phyloP scores from a whole-genome alignment of 805 yeast species.

The Metschnikowia gruessii region DNA sequence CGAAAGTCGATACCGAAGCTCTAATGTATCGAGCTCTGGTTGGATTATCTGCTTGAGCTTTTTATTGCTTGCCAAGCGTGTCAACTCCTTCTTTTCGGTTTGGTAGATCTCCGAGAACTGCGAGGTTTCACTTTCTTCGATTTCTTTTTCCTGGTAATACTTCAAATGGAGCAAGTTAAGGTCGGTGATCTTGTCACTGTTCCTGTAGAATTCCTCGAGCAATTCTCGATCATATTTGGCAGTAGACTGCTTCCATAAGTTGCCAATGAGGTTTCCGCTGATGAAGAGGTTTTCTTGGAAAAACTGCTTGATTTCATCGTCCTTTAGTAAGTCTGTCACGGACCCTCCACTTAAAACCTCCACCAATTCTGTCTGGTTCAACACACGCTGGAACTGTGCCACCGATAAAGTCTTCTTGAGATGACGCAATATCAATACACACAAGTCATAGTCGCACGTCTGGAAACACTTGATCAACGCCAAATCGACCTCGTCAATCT shows the following conservation, averaged over 20 bases:
- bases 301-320: constrained; percentile 12
- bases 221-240: constrained; percentile 24
- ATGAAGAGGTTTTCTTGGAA: constrained; percentile 26
- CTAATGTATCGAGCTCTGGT: constrained; percentile 32
- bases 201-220: constrained; percentile 30
- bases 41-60: constrained; percentile 24
- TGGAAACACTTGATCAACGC: constrained; percentile 69
- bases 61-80: constrained; percentile 15
- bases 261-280: constrained; percentile 38
- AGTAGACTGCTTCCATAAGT: constrained; percentile 35
- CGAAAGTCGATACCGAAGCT: constrained; percentile 30
- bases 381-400: constrained; percentile 66
- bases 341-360: constrained; percentile 31
- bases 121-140: constrained; percentile 1
- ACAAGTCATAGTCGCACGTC: constrained; percentile 57
- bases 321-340: constrained; percentile 20
- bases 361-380: constrained; percentile 47
- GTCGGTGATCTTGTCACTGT: constrained; percentile 30
- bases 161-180: constrained; percentile 20
- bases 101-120: constrained; percentile 16
- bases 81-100: constrained; percentile 25
- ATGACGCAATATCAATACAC: constrained; percentile 53
- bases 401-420: constrained; percentile 53
- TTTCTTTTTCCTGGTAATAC: constrained; percentile 17
- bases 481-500: constrained; percentile 66